Conservation (phyloP, 164 flowering plant species). For the Nelumbo lutea region DNA sequence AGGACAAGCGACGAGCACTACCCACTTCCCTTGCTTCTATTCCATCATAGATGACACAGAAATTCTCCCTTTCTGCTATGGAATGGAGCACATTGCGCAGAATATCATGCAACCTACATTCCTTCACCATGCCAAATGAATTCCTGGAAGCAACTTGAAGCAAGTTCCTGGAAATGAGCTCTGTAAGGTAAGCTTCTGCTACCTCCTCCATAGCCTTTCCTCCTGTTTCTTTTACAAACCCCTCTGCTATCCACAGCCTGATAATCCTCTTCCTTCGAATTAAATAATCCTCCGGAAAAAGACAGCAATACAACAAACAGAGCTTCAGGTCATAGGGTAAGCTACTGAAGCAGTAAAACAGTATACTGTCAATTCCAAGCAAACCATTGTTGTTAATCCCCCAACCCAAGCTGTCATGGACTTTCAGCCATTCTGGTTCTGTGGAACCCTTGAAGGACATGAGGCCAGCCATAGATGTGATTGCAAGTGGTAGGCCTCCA, state of each 20-base stretch:
- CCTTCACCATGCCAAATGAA: not conserved
- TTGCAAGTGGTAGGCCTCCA: slow-evolving; percentile 18
- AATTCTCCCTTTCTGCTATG: not conserved
- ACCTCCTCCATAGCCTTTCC: not conserved
- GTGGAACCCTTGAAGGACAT: slow-evolving; percentile 10
- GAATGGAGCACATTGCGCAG: not conserved
- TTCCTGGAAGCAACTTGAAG: not conserved
- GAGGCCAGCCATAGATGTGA: slow-evolving; percentile 16
- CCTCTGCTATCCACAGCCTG: slow-evolving; percentile 1
- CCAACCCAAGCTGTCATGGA: not conserved
- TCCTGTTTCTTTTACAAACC: not conserved
- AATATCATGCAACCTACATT: not conserved
- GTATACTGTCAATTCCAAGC: not conserved
- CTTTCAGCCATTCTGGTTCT: slow-evolving; percentile 12
- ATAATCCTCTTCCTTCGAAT: not conserved
- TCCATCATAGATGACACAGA: not conserved
- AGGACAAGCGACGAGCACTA: not conserved
- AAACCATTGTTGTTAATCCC: not conserved
- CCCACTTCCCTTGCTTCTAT: not conserved
- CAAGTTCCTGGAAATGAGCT: slow-evolving; percentile 2
- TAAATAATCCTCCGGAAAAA: not conserved
- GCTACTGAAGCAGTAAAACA: not conserved
- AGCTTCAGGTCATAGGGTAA: not conserved
- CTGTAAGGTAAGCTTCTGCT: slow-evolving; percentile 1
- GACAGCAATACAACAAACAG: not conserved